Conservation (phyloP, 2,329 filamentous ascomycete genomes). For the Emmonsiellopsis sp. region DNA sequence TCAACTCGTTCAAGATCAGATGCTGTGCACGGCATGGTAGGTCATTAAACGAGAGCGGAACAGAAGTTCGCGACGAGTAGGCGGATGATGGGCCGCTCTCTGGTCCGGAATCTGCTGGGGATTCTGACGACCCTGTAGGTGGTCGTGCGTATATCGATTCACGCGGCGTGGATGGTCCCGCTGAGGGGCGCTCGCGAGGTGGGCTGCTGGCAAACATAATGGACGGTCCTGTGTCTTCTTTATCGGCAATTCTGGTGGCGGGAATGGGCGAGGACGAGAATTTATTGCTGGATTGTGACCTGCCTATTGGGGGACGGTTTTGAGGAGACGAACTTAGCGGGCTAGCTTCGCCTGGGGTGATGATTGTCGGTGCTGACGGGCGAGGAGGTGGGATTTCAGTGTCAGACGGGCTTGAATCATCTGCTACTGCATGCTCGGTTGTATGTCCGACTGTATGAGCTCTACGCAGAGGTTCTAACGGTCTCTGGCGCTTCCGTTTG, state of each 20-base stretch:
- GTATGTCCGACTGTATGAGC: background rate
- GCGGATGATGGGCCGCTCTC: conserved; percentile 28
- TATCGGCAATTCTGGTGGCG: conserved; percentile 55
- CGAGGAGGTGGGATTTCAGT: background rate
- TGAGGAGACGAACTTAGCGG: conserved; percentile 9
- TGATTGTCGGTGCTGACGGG: conserved; percentile 4
- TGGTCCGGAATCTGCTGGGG: background rate
- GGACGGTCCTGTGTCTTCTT: conserved; percentile 57
- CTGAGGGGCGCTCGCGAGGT: conserved; percentile 12
- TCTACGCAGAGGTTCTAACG: background rate
- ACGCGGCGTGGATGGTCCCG: conserved; percentile 12
- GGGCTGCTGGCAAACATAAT: conserved; percentile 63
- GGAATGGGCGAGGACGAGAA: conserved; percentile 69
- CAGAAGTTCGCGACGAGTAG: conserved; percentile 50
- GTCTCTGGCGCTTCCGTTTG: conserved; percentile 1
- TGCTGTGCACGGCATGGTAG: conserved; percentile 77
- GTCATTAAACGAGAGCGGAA: conserved; percentile 77
- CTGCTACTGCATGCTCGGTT: conserved; percentile 8
- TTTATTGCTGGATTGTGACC: conserved; percentile 26
- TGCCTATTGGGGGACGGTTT: conserved; percentile 20
- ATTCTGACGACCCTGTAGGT: conserved; percentile 15
- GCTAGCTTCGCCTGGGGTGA: conserved; percentile 6
- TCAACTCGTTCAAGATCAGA: conserved; percentile 77
- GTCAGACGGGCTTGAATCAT: conserved; percentile 6
- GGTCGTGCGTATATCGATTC: conserved; percentile 32